Evolutionary conservation across 2,329 filamentous ascomycete species (phyloP).

Genomic region (Ophioceras dolichostomum): DNA sequence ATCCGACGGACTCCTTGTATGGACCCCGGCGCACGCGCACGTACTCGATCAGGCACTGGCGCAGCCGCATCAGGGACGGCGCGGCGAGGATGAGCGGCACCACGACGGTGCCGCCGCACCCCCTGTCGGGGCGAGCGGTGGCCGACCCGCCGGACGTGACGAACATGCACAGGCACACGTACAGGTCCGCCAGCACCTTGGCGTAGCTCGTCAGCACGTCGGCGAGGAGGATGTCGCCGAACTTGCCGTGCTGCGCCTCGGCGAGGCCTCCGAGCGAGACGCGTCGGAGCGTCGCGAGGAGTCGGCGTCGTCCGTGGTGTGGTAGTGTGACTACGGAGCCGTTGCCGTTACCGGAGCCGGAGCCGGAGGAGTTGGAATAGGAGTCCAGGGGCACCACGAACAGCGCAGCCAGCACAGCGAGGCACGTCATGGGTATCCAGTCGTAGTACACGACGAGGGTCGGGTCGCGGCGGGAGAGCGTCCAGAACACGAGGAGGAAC

Average conservation of each 20-base stretch:
- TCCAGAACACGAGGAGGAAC: slow-evolving; percentile 76
- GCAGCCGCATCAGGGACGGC: slow-evolving; percentile 74
- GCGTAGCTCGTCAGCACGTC: slow-evolving; percentile 93
- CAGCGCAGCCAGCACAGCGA: slow-evolving; percentile 56
- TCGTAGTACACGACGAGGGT: slow-evolving; percentile 65
- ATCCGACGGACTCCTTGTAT: slow-evolving; percentile 45
- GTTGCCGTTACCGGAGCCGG: no score
- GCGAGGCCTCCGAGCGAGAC: slow-evolving; percentile 79
- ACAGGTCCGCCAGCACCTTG: slow-evolving; percentile 82
- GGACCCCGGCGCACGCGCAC: slow-evolving; percentile 51
- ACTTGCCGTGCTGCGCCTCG: slow-evolving; percentile 78
- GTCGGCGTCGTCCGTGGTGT: slow-evolving; percentile 58
- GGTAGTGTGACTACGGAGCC: no score
- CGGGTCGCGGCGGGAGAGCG: slow-evolving; percentile 58
- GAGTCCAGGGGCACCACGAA: slow-evolving; percentile 63
- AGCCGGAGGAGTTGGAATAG: slow-evolving; percentile 19
- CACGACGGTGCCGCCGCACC: slow-evolving; percentile 65
- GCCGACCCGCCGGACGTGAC: slow-evolving; percentile 56
- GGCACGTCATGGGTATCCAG: slow-evolving; percentile 76
- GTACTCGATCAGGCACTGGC: slow-evolving; percentile 89
- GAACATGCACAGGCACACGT: slow-evolving; percentile 87
- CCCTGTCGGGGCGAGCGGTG: slow-evolving; percentile 69
- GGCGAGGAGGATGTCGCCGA: slow-evolving; percentile 84
- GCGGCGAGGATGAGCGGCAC: slow-evolving; percentile 77
- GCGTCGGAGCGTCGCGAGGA: slow-evolving; percentile 64